Base-by-base conservation (phyloP, 75 land plant species). In the Adiantum capillusveneris region DNA sequence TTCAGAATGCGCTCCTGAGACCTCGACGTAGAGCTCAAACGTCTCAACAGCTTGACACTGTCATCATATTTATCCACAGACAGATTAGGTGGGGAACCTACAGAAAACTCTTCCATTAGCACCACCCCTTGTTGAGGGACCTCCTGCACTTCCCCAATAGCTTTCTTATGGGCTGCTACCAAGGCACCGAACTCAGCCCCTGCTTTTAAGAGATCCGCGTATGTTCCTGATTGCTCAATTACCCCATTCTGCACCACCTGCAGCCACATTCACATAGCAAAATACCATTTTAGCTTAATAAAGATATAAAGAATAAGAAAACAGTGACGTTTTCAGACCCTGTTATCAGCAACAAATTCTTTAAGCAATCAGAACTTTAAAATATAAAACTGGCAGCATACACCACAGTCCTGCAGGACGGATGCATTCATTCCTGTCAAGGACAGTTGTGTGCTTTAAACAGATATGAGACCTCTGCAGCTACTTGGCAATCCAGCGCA, bases 181-280 rank as follows among this genome's bases (percentile, higher is more conserved):
- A 94, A 66, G 7, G 79, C 83, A 53, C 49, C 76, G 63, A 94
- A 86, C 65, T 89, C 98, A 53, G 82, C 57, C 11, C 90, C 96
- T 44, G 79, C 59, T 26, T 65, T 56, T 16, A 94, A 36, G 16
- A 94, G 57, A 20, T 77, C 84, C 44, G 68, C 48, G 56, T 94
- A 89, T 67, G 74, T 94, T 29, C 96, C 98, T 43, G 90, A 83
- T 62, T 94, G 84, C 2, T 90, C 87, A 53, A 94, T 86, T 72
- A 61, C 73, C 25, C 95, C 96, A 59, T 86, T 90, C 57, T 87
- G 66, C 90, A 94, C 77, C 0, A 92, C 97, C 97, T 92, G 73
- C 52, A 42, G 51, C 20, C 11, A 48, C 51, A 9, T 48, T 18
- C 51, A 5, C 11, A 48, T 13, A 48, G 6, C 5, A 5, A 19